Conservation (phyloP, 2,329 filamentous ascomycete species). For the Trichophyton mentagrophytes region DNA sequence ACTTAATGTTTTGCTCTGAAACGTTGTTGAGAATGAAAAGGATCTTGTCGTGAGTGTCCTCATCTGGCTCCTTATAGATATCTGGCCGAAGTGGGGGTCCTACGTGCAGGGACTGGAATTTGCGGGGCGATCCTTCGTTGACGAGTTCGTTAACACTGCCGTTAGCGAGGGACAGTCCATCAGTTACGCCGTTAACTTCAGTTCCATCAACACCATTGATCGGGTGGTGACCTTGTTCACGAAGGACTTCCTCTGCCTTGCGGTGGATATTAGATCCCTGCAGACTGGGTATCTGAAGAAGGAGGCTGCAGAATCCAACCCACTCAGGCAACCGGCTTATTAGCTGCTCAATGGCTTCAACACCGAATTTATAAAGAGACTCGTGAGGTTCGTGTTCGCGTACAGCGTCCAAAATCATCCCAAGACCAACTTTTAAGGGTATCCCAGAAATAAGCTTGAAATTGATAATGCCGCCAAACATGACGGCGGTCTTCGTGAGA, state of each 20-base stretch:
- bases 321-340: conserved; percentile 74
- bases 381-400: conserved; percentile 69
- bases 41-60: conserved; percentile 80
- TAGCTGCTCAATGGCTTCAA: conserved; percentile 86
- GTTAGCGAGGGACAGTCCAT: conserved; percentile 49
- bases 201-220: conserved; percentile 41
- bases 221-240: conserved; percentile 49
- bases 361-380: conserved; percentile 95
- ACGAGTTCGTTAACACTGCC: conserved; percentile 55
- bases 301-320: conserved; percentile 83
- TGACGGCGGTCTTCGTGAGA: conserved; percentile 82
- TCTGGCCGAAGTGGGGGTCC: conserved; percentile 53
- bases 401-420: conserved; percentile 95
- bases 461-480: conserved; percentile 93
- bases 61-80: conserved; percentile 67
- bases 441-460: conserved; percentile 83
- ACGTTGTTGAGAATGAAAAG: conserved; percentile 96
- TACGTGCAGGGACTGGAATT: conserved; percentile 67
- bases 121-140: conserved; percentile 50
- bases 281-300: conserved; percentile 68
- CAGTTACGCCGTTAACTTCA: conserved; percentile 25
- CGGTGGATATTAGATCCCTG: conserved; percentile 74
- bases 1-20: conserved; percentile 72
- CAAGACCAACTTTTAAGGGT: conserved; percentile 82
- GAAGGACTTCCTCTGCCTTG: conserved; percentile 69